These are phyloP conservation scores for Scheffersomyces spartinae DNA, from an alignment of 805 yeast species.

Conservation along the genomic window DNA sequence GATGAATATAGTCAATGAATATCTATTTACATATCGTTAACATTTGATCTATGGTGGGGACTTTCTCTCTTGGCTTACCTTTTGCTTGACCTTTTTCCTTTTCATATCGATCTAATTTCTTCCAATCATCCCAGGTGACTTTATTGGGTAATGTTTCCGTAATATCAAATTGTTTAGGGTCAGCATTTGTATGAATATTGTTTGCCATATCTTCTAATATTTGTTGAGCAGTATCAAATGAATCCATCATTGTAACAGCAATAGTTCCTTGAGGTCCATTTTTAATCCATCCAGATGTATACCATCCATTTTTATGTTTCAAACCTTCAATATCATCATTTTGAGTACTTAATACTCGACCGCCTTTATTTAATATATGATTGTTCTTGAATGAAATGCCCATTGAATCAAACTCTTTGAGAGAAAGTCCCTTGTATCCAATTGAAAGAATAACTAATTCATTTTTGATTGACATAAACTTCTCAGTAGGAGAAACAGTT, in stretches of 20 bases:
- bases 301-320: conserved; percentile 34
- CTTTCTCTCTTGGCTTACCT: conserved; percentile 51
- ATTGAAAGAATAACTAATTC: conserved; percentile 72
- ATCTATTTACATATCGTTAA: conserved; percentile 14
- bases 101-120: conserved; percentile 43
- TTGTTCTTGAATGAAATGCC: conserved; percentile 19
- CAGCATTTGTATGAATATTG: conserved; percentile 10
- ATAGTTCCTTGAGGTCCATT: conserved; percentile 85
- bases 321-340: conserved; percentile 5
- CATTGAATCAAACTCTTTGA: conserved; percentile 42
- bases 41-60: conserved; percentile 39
- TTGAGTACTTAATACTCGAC: conserved; percentile 14
- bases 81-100: conserved; percentile 28
- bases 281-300: conserved; percentile 86
- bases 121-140: conserved; percentile 63
- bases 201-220: conserved; percentile 45
- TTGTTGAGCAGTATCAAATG: conserved; percentile 61
- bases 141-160: too few species aligned
- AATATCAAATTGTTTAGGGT: too few species aligned
- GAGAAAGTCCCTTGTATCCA: conserved; percentile 66
- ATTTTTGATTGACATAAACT: conserved; percentile 21
- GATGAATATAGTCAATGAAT: conserved; percentile 2
- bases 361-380: conserved; percentile 20
- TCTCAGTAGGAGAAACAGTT: conserved; percentile 24
- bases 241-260: conserved; percentile 79